Conservation (phyloP, 805 yeast species). For the Schwanniomyces vanrijiae region DNA sequence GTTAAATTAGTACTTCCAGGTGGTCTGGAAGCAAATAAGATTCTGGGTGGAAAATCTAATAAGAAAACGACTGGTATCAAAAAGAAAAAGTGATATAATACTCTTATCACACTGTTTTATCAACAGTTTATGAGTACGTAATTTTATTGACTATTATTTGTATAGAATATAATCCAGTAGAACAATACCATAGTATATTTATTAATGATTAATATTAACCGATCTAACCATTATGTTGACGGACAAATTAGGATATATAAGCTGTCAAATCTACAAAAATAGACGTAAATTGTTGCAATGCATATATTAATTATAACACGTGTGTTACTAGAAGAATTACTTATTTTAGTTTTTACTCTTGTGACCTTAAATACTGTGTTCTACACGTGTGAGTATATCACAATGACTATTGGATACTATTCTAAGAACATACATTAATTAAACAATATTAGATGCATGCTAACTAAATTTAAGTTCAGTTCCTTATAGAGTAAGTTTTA, state of each 20-base stretch:
- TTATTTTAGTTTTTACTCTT: neutral
- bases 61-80: slow-evolving; percentile 1
- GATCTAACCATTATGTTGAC: neutral
- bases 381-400: neutral
- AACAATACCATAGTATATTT: neutral
- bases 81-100: neutral
- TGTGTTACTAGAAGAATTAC: neutral
- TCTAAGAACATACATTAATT: slow-evolving; percentile 1
- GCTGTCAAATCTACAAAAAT: neutral
- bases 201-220: neutral
- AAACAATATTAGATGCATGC: neutral
- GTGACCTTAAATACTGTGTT: neutral
- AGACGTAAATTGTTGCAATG: neutral
- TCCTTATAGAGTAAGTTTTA: neutral
- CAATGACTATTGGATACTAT: neutral
- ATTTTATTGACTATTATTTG: neutral
- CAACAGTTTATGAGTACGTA: neutral
- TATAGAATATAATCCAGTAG: neutral
- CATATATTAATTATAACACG: neutral
- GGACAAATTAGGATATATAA: neutral
- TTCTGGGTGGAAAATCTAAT: neutral
- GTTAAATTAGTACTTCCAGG: slow-evolving; percentile 65
- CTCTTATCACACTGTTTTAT: neutral
- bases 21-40: slow-evolving; percentile 2
- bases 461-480: neutral